Evolutionary conservation across 2,329 filamentous ascomycete species (phyloP).

Genomic region (Colletotrichum paranaense): DNA sequence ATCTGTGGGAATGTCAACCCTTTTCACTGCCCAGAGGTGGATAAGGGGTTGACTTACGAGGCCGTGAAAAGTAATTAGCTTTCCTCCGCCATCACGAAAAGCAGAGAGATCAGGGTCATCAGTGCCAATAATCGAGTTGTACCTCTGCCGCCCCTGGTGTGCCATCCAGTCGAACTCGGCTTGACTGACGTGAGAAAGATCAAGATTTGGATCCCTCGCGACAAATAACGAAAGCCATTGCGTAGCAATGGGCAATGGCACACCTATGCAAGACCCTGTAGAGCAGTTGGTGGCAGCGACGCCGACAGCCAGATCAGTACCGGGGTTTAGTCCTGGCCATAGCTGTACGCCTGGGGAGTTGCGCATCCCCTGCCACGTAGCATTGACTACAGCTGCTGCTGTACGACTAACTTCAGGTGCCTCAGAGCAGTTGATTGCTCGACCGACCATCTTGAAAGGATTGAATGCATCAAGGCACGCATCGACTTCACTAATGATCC

Average conservation of each 20-base stretch:
- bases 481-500: slow-evolving; percentile 52
- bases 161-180: slow-evolving; percentile 33
- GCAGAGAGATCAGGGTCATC: slow-evolving; percentile 42
- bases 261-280: background rate
- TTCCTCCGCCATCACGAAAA: slow-evolving; percentile 49
- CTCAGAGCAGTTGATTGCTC: background rate
- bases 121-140: slow-evolving; percentile 40
- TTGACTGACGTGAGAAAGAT: slow-evolving; percentile 32
- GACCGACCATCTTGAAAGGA: slow-evolving; percentile 7
- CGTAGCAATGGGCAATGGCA: slow-evolving; percentile 17
- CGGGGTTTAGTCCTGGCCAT: slow-evolving; percentile 28
- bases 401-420: slow-evolving; percentile 1
- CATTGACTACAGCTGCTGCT: slow-evolving; percentile 36
- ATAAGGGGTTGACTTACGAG: slow-evolving; percentile 23
- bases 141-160: background rate
- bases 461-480: slow-evolving; percentile 23
- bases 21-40: no score
- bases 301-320: slow-evolving; percentile 29
- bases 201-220: slow-evolving; percentile 43
- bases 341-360: background rate
- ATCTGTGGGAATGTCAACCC: slow-evolving; percentile 16
- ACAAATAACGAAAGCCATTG: slow-evolving; percentile 42
- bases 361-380: slow-evolving; percentile 34
- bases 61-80: slow-evolving; percentile 56
- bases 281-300: slow-evolving; percentile 11